Evolutionary conservation across 495 filamentous ascomycete genomes (phyloP).

Genomic region (Penicillium paradoxum): DNA sequence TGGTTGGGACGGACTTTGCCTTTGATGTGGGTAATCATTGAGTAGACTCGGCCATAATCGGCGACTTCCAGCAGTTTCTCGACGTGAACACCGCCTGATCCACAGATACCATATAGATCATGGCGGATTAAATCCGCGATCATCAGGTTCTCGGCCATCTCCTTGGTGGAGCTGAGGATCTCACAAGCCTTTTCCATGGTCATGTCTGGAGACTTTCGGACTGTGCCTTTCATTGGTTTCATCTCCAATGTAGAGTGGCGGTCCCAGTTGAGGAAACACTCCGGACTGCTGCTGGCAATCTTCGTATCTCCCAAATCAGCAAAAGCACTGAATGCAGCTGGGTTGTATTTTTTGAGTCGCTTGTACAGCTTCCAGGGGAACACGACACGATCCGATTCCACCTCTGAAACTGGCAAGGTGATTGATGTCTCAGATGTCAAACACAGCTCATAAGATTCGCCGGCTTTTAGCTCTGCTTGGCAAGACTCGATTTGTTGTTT

Average conservation of each 20-base stretch:
- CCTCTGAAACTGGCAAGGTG: constrained; percentile 31
- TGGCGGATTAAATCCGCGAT: constrained; percentile 93
- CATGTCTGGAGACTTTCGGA: constrained; percentile 61
- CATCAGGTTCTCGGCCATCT: constrained; percentile 96
- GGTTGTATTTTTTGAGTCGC: constrained; percentile 64
- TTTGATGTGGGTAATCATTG: constrained; percentile 84
- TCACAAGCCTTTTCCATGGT: constrained; percentile 63
- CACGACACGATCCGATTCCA: constrained; percentile 14
- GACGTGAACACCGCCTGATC: constrained; percentile 60
- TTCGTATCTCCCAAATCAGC: constrained; percentile 64
- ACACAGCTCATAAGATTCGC: constrained; percentile 92
- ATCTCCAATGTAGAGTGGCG: constrained; percentile 43
- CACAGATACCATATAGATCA: constrained; percentile 78
- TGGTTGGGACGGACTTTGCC: constrained; percentile 49
- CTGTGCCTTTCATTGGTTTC: constrained; percentile 92
- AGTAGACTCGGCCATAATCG: constrained; percentile 83
- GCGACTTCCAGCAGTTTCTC: constrained; percentile 74
- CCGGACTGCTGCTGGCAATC: constrained; percentile 80
- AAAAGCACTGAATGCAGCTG: constrained; percentile 83
- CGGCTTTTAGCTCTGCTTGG: constrained; percentile 65
- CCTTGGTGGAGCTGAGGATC: constrained; percentile 74
- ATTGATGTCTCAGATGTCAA: constrained; percentile 72
- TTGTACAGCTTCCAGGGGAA: constrained; percentile 68
- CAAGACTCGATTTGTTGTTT: constrained; percentile 61
- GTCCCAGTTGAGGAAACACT: constrained; percentile 79